Evolutionary conservation across 257 asterid species (phyloP), one percentile per base, ranked within the genome.

Genomic region (Leptodermis oblonga): DNA sequence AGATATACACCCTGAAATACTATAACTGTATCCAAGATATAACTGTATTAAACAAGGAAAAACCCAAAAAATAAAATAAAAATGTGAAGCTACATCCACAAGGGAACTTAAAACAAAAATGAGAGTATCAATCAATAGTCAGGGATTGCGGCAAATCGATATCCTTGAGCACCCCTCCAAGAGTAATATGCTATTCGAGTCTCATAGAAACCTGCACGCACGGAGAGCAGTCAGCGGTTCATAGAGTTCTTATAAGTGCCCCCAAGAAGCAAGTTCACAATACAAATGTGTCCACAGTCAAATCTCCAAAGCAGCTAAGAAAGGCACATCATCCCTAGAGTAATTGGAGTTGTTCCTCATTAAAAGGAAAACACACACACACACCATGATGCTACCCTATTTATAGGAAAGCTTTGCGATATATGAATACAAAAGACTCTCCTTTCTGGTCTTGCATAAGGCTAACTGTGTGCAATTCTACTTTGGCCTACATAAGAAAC

Each of bases 161-260:
- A 82, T 72, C 87, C 87, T 58, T 75, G 81, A 63, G 79, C 81
- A 66, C 85, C 87, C 77, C 87, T 80, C 83, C 96, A 90, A 1
- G 97, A 83, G 70, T 91, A 91, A 82, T 91, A 91, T 34, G 95
- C 95, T 65, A 91, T 87, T 25, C 95, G 92, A 45, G 96, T 91
- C 81, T 91, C 95, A 28, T 83, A 90, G 52, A 90, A 90, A 41
- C 97, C 98, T 92, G 83, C 52, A 72, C 53, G 36, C 12, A 62
- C 26, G 5, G 17, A 18, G 45, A 13, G 36, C 30, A 48, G 46
- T 48, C 60, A 66, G 60, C 18, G 70, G 20, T 31, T 48, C 30
- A n/a, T 20, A 36, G 26, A 66, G 55, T 41, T 2, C n/a, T n/a
- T n/a, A 4, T 11, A 22, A 15, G 70, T 3, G 39, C 45, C 22